These are phyloP conservation scores for Pontederia crassipes DNA, from an alignment of 176 grass and related monocot species.

Conservation along the genomic window DNA sequence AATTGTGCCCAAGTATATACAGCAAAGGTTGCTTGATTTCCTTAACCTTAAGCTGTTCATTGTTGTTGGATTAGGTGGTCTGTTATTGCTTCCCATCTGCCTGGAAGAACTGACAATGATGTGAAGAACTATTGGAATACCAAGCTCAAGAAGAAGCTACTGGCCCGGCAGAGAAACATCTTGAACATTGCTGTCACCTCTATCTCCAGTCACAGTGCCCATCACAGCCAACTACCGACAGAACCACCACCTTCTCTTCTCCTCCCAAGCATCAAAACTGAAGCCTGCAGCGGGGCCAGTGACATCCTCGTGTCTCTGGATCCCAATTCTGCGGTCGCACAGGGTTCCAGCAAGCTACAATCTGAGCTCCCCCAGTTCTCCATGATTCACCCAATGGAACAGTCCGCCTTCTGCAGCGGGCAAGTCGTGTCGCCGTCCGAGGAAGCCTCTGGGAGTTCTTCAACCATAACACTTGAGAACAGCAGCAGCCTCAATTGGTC, in stretches of 20 bases:
- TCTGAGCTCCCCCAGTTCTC: not conserved
- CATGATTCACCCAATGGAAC: not conserved
- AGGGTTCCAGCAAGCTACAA: not conserved
- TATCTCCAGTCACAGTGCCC: not conserved
- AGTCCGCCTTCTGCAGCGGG: not conserved
- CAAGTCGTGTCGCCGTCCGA: not conserved
- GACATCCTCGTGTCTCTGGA: not conserved
- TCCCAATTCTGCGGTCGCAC: not conserved
- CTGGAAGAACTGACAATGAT: slow-evolving; percentile 88
- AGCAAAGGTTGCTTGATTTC: not conserved
- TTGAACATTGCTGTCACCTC: too few relatives aligned
- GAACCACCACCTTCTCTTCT: not conserved
- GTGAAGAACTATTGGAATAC: slow-evolving; percentile 99
- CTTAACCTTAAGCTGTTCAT: slow-evolving; percentile 2
- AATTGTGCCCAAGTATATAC: not conserved
- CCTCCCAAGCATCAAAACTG: not conserved
- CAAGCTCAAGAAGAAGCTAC: slow-evolving; percentile 88
- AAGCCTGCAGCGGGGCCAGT: not conserved
- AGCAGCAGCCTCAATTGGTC: not conserved
- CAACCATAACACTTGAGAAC: not conserved
- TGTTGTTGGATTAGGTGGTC: slow-evolving; percentile 50
- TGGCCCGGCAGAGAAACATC: not conserved
- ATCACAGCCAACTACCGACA: not conserved
- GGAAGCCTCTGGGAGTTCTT: not conserved
- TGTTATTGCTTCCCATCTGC: slow-evolving; percentile 77